These are phyloP conservation scores for Dillenia suffruticosa DNA, from an alignment of 164 flowering plant genomes.

Conservation along the genomic window DNA sequence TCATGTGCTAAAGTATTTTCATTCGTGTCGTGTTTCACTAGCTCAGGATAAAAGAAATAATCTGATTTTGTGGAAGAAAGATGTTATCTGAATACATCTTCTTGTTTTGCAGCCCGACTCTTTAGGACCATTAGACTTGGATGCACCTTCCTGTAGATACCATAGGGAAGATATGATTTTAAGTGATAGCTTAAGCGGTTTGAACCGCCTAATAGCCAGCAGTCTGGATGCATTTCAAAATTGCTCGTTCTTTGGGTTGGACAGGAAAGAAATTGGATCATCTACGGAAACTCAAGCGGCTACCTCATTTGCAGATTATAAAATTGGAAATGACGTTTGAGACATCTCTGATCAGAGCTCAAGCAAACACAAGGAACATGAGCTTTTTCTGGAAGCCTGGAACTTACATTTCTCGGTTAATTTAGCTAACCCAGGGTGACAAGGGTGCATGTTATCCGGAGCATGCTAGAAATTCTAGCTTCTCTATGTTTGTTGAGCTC, in stretches of 20 bases:
- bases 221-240: conserved; percentile 91
- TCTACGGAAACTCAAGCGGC: conserved; percentile 36
- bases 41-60: too few species aligned
- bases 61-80: too few species aligned
- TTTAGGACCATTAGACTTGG: conserved; percentile 88
- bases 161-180: conserved; percentile 61
- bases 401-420: too few species aligned
- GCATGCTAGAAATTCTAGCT: too few species aligned
- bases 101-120: conserved; percentile 78
- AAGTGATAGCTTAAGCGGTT: conserved; percentile 69
- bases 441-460: too few species aligned
- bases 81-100: conserved; percentile 13
- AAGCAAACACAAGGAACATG: background rate
- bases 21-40: too few species aligned
- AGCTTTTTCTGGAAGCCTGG: background rate
- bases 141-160: conserved; percentile 61
- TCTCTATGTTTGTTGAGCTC: too few species aligned
- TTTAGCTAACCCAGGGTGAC: too few species aligned
- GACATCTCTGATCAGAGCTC: background rate
- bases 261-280: conserved; percentile 59
- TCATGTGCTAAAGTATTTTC: background rate
- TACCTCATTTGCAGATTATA: conserved; percentile 33
- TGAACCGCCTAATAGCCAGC: conserved; percentile 80
- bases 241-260: conserved; percentile 67
- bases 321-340: conserved; percentile 42